phyloP scores from a whole-genome alignment of 106 monocot species.

The Acorus gramineus region DNA sequence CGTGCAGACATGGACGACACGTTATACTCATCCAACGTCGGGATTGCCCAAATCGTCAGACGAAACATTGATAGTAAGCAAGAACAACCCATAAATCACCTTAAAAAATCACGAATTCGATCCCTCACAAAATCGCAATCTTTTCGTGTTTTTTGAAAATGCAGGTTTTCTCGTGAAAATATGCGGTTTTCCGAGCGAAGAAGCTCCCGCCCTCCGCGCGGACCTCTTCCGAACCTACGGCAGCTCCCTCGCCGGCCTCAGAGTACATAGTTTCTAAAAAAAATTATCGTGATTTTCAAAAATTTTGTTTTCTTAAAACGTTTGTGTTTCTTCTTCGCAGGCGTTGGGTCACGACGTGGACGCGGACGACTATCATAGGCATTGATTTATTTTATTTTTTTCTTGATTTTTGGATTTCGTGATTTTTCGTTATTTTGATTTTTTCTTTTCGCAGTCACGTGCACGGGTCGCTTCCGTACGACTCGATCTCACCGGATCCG shows the following conservation, averaged over 20 bases:
- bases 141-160: background rate
- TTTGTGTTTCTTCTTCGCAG: slow-evolving; percentile 18
- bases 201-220: slow-evolving; percentile 44
- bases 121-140: background rate
- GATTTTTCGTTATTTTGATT: background rate
- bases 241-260: slow-evolving; percentile 63
- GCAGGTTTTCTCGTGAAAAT: slow-evolving; percentile 44
- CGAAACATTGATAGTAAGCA: slow-evolving; percentile 73
- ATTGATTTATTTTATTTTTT: background rate
- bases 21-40: slow-evolving; percentile 44
- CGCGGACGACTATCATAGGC: slow-evolving; percentile 92
- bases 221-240: slow-evolving; percentile 71
- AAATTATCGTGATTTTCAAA: background rate
- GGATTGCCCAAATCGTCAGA: slow-evolving; percentile 42
- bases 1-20: slow-evolving; percentile 82
- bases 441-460: slow-evolving; percentile 39
- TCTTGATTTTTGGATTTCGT: slow-evolving; percentile 2
- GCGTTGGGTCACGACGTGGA: slow-evolving; percentile 69
- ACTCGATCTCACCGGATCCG: slow-evolving; percentile 51
- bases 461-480: slow-evolving; percentile 81
- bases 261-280: slow-evolving; percentile 17
- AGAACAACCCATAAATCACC: background rate
- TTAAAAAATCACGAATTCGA: background rate
- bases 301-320: background rate
- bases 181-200: slow-evolving; percentile 33